phyloP scores from a whole-genome alignment of 2,329 filamentous ascomycete genomes.

The Fusarium hainanense region DNA sequence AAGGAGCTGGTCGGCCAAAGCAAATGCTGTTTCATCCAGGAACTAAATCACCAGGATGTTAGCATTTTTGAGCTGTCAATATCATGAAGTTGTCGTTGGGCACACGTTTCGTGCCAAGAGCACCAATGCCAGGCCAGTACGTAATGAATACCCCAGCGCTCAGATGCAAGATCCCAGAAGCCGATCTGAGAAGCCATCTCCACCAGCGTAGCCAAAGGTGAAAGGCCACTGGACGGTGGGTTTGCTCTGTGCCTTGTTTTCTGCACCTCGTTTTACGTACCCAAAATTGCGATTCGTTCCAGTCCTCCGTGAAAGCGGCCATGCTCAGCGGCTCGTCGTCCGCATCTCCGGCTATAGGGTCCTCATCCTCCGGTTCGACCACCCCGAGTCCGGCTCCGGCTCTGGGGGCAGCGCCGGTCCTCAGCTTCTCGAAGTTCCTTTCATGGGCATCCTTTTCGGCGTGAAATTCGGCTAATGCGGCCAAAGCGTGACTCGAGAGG shows the following conservation, averaged over 20 bases:
- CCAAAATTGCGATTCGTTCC: constrained; percentile 89
- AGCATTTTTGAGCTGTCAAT: constrained; percentile 13
- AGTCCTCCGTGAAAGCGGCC: constrained; percentile 81
- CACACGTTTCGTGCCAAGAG: constrained; percentile 14
- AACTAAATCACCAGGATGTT: constrained; percentile 61
- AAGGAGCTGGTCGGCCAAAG: constrained; percentile 73
- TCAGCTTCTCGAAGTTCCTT: constrained; percentile 74
- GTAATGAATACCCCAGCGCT: constrained; percentile 37
- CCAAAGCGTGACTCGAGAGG: constrained; percentile 74
- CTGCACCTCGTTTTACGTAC: constrained; percentile 56
- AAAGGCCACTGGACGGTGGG: constrained; percentile 13
- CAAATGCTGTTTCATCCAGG: constrained; percentile 74
- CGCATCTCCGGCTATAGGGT: constrained; percentile 54
- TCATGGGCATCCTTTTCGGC: constrained; percentile 74
- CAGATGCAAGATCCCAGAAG: constrained; percentile 19
- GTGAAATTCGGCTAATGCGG: constrained; percentile 79
- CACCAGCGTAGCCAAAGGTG: constrained; percentile 17
- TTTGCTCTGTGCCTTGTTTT: constrained; percentile 2
- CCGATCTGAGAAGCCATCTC: constrained; percentile 39
- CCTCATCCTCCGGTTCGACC: constrained; percentile 37
- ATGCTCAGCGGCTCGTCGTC: constrained; percentile 65
- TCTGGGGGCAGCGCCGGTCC: constrained; percentile 30
- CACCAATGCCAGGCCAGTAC: constrained; percentile 31
- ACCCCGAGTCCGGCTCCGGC: constrained; percentile 53
- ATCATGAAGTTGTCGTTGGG: constrained; percentile 38